Conservation (phyloP, 148 eudicot species). For the Rhododendron kiyosumense region DNA sequence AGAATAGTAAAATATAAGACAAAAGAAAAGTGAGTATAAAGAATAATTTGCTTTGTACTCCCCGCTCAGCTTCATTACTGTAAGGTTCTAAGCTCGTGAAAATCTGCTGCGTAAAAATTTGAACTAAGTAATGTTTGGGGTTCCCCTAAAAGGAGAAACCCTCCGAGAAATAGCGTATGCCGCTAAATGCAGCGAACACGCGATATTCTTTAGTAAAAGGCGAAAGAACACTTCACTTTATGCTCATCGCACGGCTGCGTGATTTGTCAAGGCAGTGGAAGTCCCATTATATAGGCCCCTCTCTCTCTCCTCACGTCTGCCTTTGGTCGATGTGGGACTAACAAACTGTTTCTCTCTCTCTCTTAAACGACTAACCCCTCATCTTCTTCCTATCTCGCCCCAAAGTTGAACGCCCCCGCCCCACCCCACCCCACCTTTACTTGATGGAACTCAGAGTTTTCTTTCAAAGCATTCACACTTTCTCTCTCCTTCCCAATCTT, state of each 20-base stretch:
- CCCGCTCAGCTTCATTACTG: no score
- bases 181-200: conserved; percentile 13
- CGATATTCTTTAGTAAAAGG: conserved; percentile 29
- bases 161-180: conserved; percentile 19
- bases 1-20: no score
- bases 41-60: no score
- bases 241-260: conserved; percentile 18
- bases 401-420: not conserved
- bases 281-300: not conserved
- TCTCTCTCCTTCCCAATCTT: not conserved
- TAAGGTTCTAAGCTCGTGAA: no score
- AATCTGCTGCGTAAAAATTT: no score
- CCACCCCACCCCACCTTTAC: not conserved
- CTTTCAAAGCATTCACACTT: not conserved
- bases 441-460: not conserved
- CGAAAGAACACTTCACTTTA: conserved; percentile 29
- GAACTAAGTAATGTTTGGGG: no score
- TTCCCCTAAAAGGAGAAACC: not conserved
- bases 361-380: not conserved
- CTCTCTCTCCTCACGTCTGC: not conserved
- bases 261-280: not conserved
- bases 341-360: not conserved
- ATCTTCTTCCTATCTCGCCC: not conserved
- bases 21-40: no score
- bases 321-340: not conserved